Base-by-base conservation (phyloP, 208 protist species). In the Polymyxa betae region DNA sequence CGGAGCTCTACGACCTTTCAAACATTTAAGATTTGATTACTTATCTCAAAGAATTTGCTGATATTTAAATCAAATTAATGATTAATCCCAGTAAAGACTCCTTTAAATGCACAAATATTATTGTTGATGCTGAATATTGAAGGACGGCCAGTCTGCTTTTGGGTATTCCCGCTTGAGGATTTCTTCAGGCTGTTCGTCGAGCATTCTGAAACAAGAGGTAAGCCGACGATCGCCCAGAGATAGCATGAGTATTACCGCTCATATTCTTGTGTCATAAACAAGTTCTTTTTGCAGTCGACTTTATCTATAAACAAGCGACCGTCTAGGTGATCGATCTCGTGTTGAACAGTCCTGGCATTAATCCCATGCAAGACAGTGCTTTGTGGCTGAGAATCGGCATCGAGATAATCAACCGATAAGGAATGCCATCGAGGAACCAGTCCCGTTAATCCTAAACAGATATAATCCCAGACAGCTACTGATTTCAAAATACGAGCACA, bases 251-350 rank as follows among this genome's bases (percentile, higher is more conserved):
- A 35, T 5, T 82, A 82, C 72, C 72, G 5, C 72, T 82, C 72
- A 82, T 82, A 82, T 82, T 82, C 72, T 20, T 82, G 10, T 20
- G 72, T 82, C 38, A 89, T 52, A 52, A 89, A 60, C 0, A 45
- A n/a, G 45, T 16, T 35, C 41, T 0, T 38, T 12, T 60, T 60
- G 38, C 0, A 0, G 0, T 68, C 40, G 0, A 89, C 16, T 24
- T 52, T 44, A 35, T 89, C 88, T 10, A 89, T 64, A 52, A 89
- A 89, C 35, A 89, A 45, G 16, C 45, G 32, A 0, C 88, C 88
- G 43, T 89, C 88, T 0, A 89, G 45, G 35, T 89, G 88, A 52
- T 89, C 88, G 43, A 89, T 45, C 45, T 89, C 88, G 43, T 89
- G 88, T 52, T 32, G 45, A 35, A 89, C 43, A 0, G 43, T 64